Base-by-base conservation (phyloP, 176 grass and related monocot species). In the Carex kokanica region DNA sequence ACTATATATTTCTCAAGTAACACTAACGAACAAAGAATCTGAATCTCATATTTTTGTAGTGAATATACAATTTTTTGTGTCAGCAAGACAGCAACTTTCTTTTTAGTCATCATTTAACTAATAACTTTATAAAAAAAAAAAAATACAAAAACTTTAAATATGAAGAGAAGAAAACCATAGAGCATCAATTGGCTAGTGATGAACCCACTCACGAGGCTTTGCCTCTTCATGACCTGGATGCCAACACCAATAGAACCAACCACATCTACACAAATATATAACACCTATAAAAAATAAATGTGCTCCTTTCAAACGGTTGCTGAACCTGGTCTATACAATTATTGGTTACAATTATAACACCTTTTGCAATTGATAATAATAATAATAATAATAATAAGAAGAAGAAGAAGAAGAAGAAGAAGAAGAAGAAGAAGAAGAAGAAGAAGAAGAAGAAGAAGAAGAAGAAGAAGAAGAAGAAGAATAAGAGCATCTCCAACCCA, bases 231-330 rank as follows among this genome's bases (percentile, higher is more conserved):
- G 85, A 81, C 56, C 12, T 82, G 78, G 85, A 81, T 73, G 60
- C 78, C 78, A 81, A 82, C 61, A 49, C 51, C 78, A 72, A 74
- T 82, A 81, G 63, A 74, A 81, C 51, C 85, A 53, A 56, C 7
- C 32, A 61, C 21, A 80, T 18, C 25, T 65, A 55, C 78, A 60
- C 21, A 21, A 13, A 25, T 64, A 54, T 38, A 38, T 29, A 13
- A 24, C 81, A 34, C 52, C 82, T 17, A 45, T 2, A 8, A 25
- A 38, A 81, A 65, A 9, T 4, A 43, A 68, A 60, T 29, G 14
- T 61, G n/a, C 52, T 58, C 58, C 58, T 43, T 41, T 29, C 21
- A 14, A 2, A 68, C 71, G 12, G 71, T 53, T 74, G 71, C 71
- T 25, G 17, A 24, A 74, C 71, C 12, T 25, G 59, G 59, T 61